Evolutionary conservation across 768 basidiomycete species (phyloP), one percentile per base, ranked within the genome.

Genomic region (Artomyces pyxidatus): DNA sequence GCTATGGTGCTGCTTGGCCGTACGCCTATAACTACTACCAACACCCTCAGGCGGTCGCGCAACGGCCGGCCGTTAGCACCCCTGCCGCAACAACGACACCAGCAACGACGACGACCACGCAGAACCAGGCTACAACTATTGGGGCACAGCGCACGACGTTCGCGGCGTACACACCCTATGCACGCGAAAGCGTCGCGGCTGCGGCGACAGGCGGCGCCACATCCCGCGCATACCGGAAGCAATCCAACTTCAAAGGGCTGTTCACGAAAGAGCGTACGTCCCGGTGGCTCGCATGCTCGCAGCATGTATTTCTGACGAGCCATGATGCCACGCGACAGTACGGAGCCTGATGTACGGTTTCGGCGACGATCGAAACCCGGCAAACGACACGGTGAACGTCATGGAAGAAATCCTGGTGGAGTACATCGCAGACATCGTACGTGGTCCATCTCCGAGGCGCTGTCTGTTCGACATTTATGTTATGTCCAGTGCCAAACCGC

Each of bases 391-490:
- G 0, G 87, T 93, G 23, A 84, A 80, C 55, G 86, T 94, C 32
- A 88, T 95, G 88, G 91, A 95, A 62, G 91, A 95, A 61, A 91
- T 95, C 46, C 68, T 95, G 44, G 78, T 92, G 37, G 90, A 93
- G 63, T 93, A 88, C 55, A 88, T 96, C 56, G 80, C 83, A 27
- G 92, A 96, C 58, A 76, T 95, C 10, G 92, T 95, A 61, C 54
- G 90, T 77, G 37, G 40, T 39, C 51, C 56, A 48, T 40, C 10
- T 47, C 47, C 39, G 50, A 41, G 48, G 37, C 26, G 23, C 29
- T 27, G 39, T 51, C 49, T 45, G 23, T 44, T 39, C 16, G 14
- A n/a, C 43, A 27, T 23, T 25, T 23, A 27, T 35, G 7, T 10
- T 47, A 32, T 44, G 1, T n/a, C 21, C 59, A 90, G 88, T 90